Conservation (phyloP, 495 filamentous ascomycete genomes). For the Tuber umbilicatum region DNA sequence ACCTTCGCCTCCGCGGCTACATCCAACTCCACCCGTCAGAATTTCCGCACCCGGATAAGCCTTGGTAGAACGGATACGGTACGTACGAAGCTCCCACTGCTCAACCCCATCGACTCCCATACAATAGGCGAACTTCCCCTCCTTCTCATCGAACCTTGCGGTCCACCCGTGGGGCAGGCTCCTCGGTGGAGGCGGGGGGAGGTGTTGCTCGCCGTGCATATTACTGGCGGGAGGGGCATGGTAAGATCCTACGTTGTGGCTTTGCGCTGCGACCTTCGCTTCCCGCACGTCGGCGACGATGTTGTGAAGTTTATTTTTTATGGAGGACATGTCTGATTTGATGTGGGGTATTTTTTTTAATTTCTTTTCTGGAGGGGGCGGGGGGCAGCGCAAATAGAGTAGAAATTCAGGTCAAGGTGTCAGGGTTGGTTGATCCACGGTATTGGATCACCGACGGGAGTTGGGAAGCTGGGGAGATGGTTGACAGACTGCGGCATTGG, state of each 20-base stretch:
- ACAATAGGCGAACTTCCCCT: constrained; percentile 25
- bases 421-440: neutral
- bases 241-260: constrained; percentile 21
- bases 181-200: constrained; percentile 29
- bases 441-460: neutral
- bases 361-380: too few relatives aligned
- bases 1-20: neutral
- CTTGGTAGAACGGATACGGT: neutral
- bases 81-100: constrained; percentile 32
- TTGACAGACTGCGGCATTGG: neutral
- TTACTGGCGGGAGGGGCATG: constrained; percentile 13
- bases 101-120: constrained; percentile 22
- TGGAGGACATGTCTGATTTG: neutral
- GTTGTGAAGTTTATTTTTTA: constrained; percentile 19
- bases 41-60: neutral
- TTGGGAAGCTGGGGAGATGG: too few relatives aligned
- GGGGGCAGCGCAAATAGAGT: neutral
- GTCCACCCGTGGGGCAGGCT: constrained; percentile 35
- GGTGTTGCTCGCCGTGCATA: constrained; percentile 7
- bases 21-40: neutral
- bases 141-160: constrained; percentile 30
- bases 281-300: constrained; percentile 25
- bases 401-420: neutral
- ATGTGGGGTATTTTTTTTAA: neutral
- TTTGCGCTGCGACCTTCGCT: constrained; percentile 23